Percentiles rank a stretch among this genome's conserved stretches.
phyloP scores from a whole-genome alignment of 768 basidiomycete species.

The Phylloporus sp. region DNA sequence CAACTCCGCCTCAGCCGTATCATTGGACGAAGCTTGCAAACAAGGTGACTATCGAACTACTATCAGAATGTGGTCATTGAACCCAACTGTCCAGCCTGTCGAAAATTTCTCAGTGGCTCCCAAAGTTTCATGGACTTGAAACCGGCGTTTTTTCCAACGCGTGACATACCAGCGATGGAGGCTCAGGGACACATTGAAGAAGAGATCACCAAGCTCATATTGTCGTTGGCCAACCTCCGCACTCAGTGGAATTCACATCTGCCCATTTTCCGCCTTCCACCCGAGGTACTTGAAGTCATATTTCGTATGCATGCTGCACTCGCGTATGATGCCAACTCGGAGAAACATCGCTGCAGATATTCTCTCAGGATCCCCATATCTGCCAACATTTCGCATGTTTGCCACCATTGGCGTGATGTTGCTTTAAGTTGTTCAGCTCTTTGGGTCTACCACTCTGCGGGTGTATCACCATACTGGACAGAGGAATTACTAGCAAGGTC shows the following conservation, averaged over 20 bases:
- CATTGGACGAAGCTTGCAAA: too few species aligned
- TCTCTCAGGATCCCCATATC: not conserved
- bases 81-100: too few species aligned
- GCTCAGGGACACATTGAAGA: too few species aligned
- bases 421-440: not conserved
- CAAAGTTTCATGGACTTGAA: too few species aligned
- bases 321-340: not conserved
- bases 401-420: not conserved
- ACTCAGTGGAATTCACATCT: not conserved
- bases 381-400: not conserved
- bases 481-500: constrained; percentile 42
- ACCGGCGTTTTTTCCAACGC: too few species aligned
- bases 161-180: too few species aligned
- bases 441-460: constrained; percentile 22
- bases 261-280: not conserved
- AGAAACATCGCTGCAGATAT: not conserved
- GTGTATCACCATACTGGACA: constrained; percentile 30
- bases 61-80: too few species aligned
- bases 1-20: too few species aligned
- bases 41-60: too few species aligned
- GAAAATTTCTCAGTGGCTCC: too few species aligned
- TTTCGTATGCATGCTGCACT: not conserved
- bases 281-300: not conserved
- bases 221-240: too few species aligned
- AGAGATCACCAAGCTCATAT: too few species aligned